phyloP scores from a whole-genome alignment of 2,329 filamentous ascomycete species.

The Sordariomycetes sp. region DNA sequence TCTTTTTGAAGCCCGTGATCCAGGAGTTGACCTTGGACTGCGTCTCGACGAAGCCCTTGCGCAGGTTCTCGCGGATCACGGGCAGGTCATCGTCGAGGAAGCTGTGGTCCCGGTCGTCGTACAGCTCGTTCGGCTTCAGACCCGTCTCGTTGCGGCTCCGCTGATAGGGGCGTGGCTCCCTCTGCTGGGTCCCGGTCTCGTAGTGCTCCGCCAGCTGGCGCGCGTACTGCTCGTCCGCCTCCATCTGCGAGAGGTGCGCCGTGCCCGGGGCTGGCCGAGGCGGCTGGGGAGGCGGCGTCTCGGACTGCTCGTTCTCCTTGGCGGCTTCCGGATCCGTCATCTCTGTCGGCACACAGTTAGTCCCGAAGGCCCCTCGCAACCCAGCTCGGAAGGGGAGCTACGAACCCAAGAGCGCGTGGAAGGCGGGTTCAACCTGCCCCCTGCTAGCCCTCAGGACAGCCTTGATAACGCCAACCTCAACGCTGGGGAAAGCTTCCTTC shows the following conservation, averaged over 20 bases:
- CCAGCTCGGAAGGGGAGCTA: neutral
- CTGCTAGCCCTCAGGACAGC: conserved; percentile 80
- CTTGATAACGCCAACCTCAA: conserved; percentile 72
- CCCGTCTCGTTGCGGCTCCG: conserved; percentile 24
- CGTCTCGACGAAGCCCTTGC: conserved; percentile 89
- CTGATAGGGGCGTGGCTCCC: conserved; percentile 29
- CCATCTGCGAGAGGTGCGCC: conserved; percentile 65
- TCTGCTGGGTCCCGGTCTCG: conserved; percentile 48
- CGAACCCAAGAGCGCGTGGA: conserved; percentile 82
- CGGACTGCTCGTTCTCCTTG: conserved; percentile 40
- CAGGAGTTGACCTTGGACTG: conserved; percentile 88
- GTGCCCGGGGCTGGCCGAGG: conserved; percentile 57
- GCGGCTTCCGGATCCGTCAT: conserved; percentile 71
- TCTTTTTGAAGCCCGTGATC: conserved; percentile 88
- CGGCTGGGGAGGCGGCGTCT: conserved; percentile 64
- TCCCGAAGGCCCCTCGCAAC: neutral
- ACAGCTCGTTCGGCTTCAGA: conserved; percentile 38
- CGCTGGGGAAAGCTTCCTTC: conserved; percentile 84
- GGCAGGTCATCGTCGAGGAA: conserved; percentile 96
- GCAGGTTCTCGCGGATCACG: conserved; percentile 83
- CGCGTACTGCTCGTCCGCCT: conserved; percentile 84
- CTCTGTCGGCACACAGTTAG: conserved; percentile 28
- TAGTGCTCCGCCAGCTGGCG: conserved; percentile 90
- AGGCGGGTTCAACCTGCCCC: conserved; percentile 83
- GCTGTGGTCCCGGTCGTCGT: conserved; percentile 67